A percentile compares a stretch with the other conserved stretches of the same genome.
Conservation (phyloP, 768 basidiomycete species). For the Baorangia bicolor region DNA sequence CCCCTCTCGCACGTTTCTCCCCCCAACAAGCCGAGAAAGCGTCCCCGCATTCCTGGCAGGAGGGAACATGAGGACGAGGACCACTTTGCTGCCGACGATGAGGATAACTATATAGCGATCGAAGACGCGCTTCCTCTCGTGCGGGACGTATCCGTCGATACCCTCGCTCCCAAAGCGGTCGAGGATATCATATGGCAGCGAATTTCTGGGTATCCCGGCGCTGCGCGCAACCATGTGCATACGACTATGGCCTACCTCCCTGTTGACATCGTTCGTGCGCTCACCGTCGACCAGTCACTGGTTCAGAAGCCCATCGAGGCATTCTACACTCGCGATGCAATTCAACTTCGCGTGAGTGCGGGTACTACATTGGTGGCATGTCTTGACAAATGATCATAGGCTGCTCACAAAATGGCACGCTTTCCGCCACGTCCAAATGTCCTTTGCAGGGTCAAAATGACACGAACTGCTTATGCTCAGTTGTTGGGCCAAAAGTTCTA, state of each 20-base stretch:
- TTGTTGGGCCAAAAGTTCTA: slow-evolving; percentile 88
- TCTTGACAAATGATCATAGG: slow-evolving; percentile 43
- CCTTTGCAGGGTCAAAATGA: slow-evolving; percentile 69
- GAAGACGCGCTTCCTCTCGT: slow-evolving; percentile 66
- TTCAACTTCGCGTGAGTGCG: slow-evolving; percentile 75
- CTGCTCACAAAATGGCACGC: slow-evolving; percentile 84
- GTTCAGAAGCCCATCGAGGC: slow-evolving; percentile 86
- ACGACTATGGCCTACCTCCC: slow-evolving; percentile 78
- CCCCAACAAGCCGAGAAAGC: slow-evolving; percentile 52
- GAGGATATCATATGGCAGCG: slow-evolving; percentile 69
- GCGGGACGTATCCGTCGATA: slow-evolving; percentile 51
- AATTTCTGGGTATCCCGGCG: slow-evolving; percentile 74
- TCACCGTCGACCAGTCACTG: slow-evolving; percentile 61
- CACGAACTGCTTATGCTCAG: slow-evolving; percentile 93
- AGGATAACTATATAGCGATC: slow-evolving; percentile 52
- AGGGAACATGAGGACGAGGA: slow-evolving; percentile 55
- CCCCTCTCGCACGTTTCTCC: slow-evolving; percentile 76
- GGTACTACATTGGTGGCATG: not conserved
- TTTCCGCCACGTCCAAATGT: slow-evolving; percentile 75
- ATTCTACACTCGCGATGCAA: slow-evolving; percentile 94
- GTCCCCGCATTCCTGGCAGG: slow-evolving; percentile 43
- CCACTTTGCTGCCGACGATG: slow-evolving; percentile 36
- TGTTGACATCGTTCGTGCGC: slow-evolving; percentile 69
- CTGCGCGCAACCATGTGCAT: slow-evolving; percentile 68
- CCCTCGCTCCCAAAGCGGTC: slow-evolving; percentile 57